These are phyloP conservation scores for Oryza brachyantha DNA, from an alignment of 176 grass and related monocot species.

Conservation along the genomic window DNA sequence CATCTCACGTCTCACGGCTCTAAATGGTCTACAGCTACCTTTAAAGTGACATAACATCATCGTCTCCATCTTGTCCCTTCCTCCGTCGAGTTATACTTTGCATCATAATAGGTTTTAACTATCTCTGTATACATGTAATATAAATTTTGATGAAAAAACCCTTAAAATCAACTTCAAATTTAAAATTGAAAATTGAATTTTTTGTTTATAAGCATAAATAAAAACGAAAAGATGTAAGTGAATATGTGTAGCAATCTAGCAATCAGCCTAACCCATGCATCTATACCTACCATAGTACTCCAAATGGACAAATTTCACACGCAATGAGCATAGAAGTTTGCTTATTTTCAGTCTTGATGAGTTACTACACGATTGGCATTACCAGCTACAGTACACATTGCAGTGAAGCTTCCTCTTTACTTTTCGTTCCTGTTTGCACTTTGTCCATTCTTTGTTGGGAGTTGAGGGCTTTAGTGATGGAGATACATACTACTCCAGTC, in stretches of 20 bases:
- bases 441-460: background rate
- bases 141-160: too few species aligned
- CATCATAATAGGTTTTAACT: background rate
- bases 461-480: background rate
- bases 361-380: background rate
- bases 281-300: background rate
- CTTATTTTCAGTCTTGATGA: background rate
- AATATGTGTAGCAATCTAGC: background rate
- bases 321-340: too few species aligned
- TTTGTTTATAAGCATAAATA: too few species aligned
- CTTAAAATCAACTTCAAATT: background rate
- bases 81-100: background rate
- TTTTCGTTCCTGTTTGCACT: background rate
- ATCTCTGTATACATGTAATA: background rate
- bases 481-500: too few species aligned
- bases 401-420: background rate
- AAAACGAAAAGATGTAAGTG: too few species aligned
- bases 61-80: background rate
- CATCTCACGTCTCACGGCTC: slow-evolving; percentile 13
- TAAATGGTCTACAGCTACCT: background rate
- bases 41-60: background rate
- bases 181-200: too few species aligned
- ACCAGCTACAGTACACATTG: background rate
- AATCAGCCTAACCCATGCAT: too few species aligned
- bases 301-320: background rate